Evolutionary conservation across 495 filamentous ascomycete species (phyloP), one percentile per base, ranked within the genome.

Genomic region (Emericellopsis terricola): DNA sequence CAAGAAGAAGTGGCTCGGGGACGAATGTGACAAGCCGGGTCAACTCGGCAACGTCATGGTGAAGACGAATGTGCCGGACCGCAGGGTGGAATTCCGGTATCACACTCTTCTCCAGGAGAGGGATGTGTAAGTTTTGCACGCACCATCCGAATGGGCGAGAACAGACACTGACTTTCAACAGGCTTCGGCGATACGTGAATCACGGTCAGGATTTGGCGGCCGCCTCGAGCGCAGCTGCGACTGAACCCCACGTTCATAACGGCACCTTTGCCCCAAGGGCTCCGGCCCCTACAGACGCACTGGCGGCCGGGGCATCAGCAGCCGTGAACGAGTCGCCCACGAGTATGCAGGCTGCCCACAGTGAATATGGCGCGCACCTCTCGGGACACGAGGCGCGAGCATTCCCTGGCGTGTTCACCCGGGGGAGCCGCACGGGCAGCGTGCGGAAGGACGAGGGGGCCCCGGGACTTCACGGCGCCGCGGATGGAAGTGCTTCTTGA

Each of bases 1-100:
- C 41, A 97, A 94, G 58, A 73, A 81, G 41, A 69, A 80, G 50
- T 97, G 87, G 86, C 62, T 97, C 5, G 89, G 89, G 2, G 57
- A 63, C 11, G 67, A 74, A 37, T 94, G 74, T 49, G 56, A 78
- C 41, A 44, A 73, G 14, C 74, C 78, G 0, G 89, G 89, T 6
- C 68, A 78, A 28, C 52, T 58, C 28, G 91, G 89, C 5, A 97
- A 96, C 42, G 74, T 73, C 45, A 84, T 94, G 58, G 79, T 76
- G 26, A 96, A 96, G 55, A 91, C 81, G 38, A 97, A 97, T 51
- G 82, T 97, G 3, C 89, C 89, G 2, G 79, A 94, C 41, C 78
- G 94, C 30, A 68, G 89, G 37, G 81, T 89, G 53, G 78, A 76
- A 32, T 97, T 85, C 47, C 67, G 91, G 23, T 69, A 94, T 41